Evolutionary conservation across 257 asterid genomes (phyloP).

Genomic region (Jacaranda copaia): DNA sequence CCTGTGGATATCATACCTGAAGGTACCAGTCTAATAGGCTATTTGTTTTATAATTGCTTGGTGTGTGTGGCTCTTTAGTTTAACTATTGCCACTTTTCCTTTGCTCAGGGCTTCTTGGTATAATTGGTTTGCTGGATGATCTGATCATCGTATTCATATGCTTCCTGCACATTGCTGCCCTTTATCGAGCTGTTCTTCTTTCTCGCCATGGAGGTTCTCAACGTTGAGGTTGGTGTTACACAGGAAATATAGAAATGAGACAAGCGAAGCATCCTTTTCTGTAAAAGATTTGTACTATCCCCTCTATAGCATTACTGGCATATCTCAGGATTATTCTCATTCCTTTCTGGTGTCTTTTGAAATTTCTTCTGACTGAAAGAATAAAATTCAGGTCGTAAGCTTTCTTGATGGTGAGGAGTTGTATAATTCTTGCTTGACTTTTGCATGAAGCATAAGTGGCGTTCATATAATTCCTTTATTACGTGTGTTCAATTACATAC

Average conservation of each 20-base stretch:
- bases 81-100: neutral
- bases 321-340: neutral
- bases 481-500: too few species aligned
- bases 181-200: conserved; percentile 87
- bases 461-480: too few species aligned
- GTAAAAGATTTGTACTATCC: neutral
- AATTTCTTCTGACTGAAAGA: neutral
- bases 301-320: neutral
- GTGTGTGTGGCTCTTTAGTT: neutral
- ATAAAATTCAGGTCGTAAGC: too few species aligned
- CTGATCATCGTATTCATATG: conserved; percentile 68
- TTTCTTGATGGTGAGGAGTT: too few species aligned
- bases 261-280: neutral
- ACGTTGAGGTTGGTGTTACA: neutral
- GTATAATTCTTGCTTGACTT: too few species aligned
- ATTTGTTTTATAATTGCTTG: neutral
- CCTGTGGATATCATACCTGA: conserved; percentile 38
- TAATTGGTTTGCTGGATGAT: conserved; percentile 89
- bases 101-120: conserved; percentile 64
- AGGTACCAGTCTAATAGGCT: conserved; percentile 1
- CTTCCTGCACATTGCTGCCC: conserved; percentile 91
- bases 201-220: conserved; percentile 72
- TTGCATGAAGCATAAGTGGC: too few species aligned
- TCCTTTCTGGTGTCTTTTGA: neutral
- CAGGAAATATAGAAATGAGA: conserved; percentile 1